Base-by-base conservation (phyloP, 495 filamentous ascomycete species). In the Cudoniella acicularis region DNA sequence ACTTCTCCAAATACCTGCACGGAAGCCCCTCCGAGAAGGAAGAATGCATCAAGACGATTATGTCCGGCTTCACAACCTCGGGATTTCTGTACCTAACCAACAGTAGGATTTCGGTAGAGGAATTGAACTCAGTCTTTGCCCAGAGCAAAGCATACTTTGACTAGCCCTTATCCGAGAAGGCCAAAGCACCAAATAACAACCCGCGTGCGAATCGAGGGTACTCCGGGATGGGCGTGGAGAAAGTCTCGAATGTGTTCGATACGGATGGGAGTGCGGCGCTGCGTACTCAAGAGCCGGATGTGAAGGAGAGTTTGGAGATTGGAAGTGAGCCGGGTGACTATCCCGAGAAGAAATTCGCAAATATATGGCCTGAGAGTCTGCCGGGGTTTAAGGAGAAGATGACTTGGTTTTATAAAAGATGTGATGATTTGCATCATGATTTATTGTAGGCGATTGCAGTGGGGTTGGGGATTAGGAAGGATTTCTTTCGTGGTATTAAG, bases 1-100 rank as follows among this genome's bases (percentile, higher is more conserved):
- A 94, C 74, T 93, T 96, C 68, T 77, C 77, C 17, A 79, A 78
- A 49, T 93, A 93, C 70, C 79, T 89, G 26, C 69, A 81, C 27
- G 85, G 83, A 2, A 78, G 77, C 20, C 73, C 82, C 0, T 67
- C 80, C 24, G 77, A 86, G 27, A 88, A 87, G 60, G 75, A 79
- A 54, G 68, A 81, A 43, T 84, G 87, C 2, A 91, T 90, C 2
- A 66, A 81, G n/a, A 79, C 85, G 26, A 82, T 96, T 56, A 81
- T 90, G 20, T 62, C 80, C 20, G 92, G 89, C 17, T 95, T 96
- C 72, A 85, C 87, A 49, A 83, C 79, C 13, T 36, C 30, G 4
- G 30, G 30, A 6, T 36, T 36, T 13, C 30, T 36, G 30, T 36
- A 36, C 13, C 13, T 36, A 13, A 36, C 30, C 4, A 36, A 36